Evolutionary conservation across 2,329 filamentous ascomycete species (phyloP), one percentile per base, ranked within the genome.

Genomic region (Pestalotiopsis sp.): DNA sequence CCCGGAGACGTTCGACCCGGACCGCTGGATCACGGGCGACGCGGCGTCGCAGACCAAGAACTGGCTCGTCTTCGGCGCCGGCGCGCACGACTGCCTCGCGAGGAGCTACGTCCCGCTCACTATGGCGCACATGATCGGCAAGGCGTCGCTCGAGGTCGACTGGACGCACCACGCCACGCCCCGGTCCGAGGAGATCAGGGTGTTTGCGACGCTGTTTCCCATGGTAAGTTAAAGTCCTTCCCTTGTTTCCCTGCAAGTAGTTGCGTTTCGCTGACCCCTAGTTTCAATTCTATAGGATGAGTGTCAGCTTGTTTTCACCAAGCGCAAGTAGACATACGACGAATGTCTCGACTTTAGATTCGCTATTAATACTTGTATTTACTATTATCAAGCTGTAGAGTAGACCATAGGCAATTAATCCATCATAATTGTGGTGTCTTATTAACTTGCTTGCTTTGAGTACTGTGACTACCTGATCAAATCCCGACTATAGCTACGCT

Each of bases 31-130:
- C 38, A 78, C 83, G 0, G 85, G 85, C 0, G 82, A 86, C 66
- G 85, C 85, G 2, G 83, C 82, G 70, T 76, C 78, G 9, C 83
- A 86, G 74, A 85, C 80, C 0, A 86, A 84, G 72, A 87, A 87
- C 65, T 87, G 84, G 84, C 78, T 87, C 1, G 85, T 87, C 0
- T 87, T 87, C 71, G 85, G 85, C 1, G 79, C 84, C 0, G 85
- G 85, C 0, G 72, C 85, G 0, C 85, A 87, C 69, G 82, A 86
- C 27, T 87, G 85, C 68, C 77, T 87, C 1, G 85, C 84, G 0
- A 76, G 80, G 61, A 79, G 77, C 65, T 87, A 87, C 69, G 84
- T 87, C 14, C 85, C 83, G 12, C 77, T 87, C 0, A 80, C 81
- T 0, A 83, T 87, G 83, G 81, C 83, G 0, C 81, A 75, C 2